phyloP scores from a whole-genome alignment of 139 green algal species.

The Asterochloris erici region DNA sequence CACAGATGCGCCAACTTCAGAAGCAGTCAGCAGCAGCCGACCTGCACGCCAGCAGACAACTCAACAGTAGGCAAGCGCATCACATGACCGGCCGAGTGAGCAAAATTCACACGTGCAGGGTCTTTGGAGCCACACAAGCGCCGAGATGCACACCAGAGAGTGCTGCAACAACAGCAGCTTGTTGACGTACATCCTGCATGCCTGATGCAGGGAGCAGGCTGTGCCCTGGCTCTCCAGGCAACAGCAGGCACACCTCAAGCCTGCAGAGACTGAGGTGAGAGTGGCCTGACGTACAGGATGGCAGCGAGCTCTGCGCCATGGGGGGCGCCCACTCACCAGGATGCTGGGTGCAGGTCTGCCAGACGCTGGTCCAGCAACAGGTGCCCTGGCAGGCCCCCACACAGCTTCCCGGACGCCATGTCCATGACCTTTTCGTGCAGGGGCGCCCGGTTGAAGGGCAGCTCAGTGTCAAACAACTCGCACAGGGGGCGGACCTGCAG shows the following conservation, averaged over 20 bases:
- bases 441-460: constrained; percentile 8
- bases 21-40: no score
- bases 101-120: no score
- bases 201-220: no score
- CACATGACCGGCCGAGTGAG: no score
- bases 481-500: constrained; percentile 9
- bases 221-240: background rate
- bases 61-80: no score
- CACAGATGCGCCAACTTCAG: no score
- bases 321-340: constrained; percentile 41
- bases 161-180: no score
- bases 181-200: no score
- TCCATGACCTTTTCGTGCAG: constrained; percentile 8
- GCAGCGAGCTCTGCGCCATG: background rate
- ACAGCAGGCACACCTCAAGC: background rate
- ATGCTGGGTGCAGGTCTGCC: constrained; percentile 73
- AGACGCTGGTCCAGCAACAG: constrained; percentile 47
- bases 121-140: no score
- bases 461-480: constrained; percentile 17
- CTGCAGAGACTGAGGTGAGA: background rate
- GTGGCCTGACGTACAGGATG: background rate
- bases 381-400: constrained; percentile 2
- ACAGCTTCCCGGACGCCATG: constrained; percentile 4
- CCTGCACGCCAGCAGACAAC: no score
- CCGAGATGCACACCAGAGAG: no score